Base-by-base conservation (phyloP, 495 filamentous ascomycete species). In the Penicillium mononematosum region DNA sequence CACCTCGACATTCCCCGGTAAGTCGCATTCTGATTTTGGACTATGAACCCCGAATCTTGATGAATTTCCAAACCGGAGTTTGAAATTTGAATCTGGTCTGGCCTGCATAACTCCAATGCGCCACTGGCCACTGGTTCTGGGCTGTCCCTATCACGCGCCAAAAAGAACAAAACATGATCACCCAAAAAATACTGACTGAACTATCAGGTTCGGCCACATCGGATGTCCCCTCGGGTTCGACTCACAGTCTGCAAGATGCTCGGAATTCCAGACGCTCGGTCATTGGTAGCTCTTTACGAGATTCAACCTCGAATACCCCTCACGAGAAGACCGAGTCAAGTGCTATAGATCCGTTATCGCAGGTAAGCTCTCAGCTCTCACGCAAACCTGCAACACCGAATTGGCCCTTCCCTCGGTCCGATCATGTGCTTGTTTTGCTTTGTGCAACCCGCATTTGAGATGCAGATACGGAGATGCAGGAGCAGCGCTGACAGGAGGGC, bases 311-410 rank as follows among this genome's bases (percentile, higher is more conserved):
- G 43, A 63, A 70, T 45, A 70, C 64, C 39, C 54, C 67, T 10
- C 53, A 70, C 7, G 73, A 76, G 44, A 65, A 56, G 43, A 64
- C 72, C 48, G 73, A 74, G 50, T 62, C 66, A 32, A 78, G 69
- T 56, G 71, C 75, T 38, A 85, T 83, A 51, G 83, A 85, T 66
- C 81, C 81, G 36, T 71, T 83, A 56, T 83, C 81, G 10, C 77
- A 80, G 58, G 81, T 84, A 76, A 61, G 80, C 9, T 29, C 27
- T 34, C 22, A 16, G 38, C 24, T 25, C 5, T 25, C 38, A 43
- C 22, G 19, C 2, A 27, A 16, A 24, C 32, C 4, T 9, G 36
- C 22, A 24, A 22, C 63, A 8, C 31, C 29, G 47, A 41, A 49
- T 36, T 32, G 46, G 31, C 27, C 39, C 34, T 16, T 29, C 29